Evolutionary conservation across 352 stramenopile species (phyloP).

Genomic region (Pythium apleroticum): DNA sequence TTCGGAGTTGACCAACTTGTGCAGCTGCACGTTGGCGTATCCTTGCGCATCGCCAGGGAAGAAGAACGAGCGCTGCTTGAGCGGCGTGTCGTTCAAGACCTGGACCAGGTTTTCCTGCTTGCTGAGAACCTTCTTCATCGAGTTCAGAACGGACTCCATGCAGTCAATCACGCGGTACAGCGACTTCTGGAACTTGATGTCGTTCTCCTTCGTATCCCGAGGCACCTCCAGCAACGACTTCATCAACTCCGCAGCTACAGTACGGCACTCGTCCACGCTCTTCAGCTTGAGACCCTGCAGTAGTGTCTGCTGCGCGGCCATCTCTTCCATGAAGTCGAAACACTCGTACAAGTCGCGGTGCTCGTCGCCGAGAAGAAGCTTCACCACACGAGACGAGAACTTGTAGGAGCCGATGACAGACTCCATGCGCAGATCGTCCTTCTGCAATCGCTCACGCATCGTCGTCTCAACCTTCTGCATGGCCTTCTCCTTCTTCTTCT

Average conservation of each 20-base stretch:
- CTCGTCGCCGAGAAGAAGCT: slow-evolving; percentile 80
- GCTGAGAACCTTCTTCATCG: slow-evolving; percentile 74
- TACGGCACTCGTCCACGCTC: slow-evolving; percentile 66
- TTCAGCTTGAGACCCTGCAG: slow-evolving; percentile 81
- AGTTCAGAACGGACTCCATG: slow-evolving; percentile 71
- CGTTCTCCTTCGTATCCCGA: slow-evolving; percentile 65
- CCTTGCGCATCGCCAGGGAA: slow-evolving; percentile 78
- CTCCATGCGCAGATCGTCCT: slow-evolving; percentile 80
- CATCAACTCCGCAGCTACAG: slow-evolving; percentile 71
- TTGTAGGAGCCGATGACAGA: slow-evolving; percentile 79
- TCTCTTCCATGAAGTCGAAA: slow-evolving; percentile 87
- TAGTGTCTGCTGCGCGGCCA: slow-evolving; percentile 61
- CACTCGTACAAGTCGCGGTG: slow-evolving; percentile 79
- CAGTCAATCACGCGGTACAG: slow-evolving; percentile 84
- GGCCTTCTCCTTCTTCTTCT: slow-evolving; percentile 87
- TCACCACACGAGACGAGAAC: slow-evolving; percentile 78
- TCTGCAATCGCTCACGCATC: slow-evolving; percentile 78
- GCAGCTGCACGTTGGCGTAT: slow-evolving; percentile 78
- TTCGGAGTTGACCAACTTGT: slow-evolving; percentile 74
- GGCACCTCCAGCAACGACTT: slow-evolving; percentile 81
- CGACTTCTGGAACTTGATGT: slow-evolving; percentile 83
- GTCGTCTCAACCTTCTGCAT: slow-evolving; percentile 82
- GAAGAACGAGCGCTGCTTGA: slow-evolving; percentile 87
- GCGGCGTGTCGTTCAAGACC: slow-evolving; percentile 75
- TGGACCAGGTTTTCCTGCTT: slow-evolving; percentile 85